Conservation (phyloP, 306 rosid species). For the Citrullus mucosospermus region DNA sequence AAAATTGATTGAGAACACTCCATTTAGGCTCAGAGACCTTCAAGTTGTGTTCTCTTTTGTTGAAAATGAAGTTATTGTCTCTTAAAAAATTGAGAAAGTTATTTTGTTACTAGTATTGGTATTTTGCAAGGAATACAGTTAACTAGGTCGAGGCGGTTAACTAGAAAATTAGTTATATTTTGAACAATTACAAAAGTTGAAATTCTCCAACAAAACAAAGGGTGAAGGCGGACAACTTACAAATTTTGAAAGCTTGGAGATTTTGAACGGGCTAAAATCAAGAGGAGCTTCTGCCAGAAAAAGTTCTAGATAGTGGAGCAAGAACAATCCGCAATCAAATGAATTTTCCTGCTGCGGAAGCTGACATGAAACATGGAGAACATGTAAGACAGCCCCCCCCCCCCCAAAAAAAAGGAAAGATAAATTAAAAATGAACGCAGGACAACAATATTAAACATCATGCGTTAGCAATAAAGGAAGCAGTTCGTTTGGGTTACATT, state of each 20-base stretch:
- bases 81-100: not conserved
- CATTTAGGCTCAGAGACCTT: not conserved
- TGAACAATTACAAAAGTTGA: not conserved
- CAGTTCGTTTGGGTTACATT: not conserved
- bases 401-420: not conserved
- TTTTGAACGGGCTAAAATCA: constrained; percentile 60
- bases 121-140: not conserved
- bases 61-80: not conserved
- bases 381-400: constrained; percentile 1
- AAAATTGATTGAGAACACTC: not conserved
- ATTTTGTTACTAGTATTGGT: not conserved
- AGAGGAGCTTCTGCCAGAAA: constrained; percentile 71
- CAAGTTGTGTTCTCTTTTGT: not conserved
- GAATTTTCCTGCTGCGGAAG: constrained; percentile 93
- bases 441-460: not conserved
- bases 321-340: constrained; percentile 81
- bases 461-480: not conserved
- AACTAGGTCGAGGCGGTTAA: not conserved
- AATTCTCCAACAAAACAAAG: not conserved
- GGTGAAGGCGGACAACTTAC: constrained; percentile 43
- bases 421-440: not conserved
- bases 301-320: constrained; percentile 90
- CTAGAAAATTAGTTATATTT: not conserved
- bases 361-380: constrained; percentile 32
- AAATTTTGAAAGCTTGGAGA: constrained; percentile 52